These are phyloP conservation scores for Trichoderma cornu-damae DNA, from an alignment of 2,329 filamentous ascomycete species.

Conservation along the genomic window DNA sequence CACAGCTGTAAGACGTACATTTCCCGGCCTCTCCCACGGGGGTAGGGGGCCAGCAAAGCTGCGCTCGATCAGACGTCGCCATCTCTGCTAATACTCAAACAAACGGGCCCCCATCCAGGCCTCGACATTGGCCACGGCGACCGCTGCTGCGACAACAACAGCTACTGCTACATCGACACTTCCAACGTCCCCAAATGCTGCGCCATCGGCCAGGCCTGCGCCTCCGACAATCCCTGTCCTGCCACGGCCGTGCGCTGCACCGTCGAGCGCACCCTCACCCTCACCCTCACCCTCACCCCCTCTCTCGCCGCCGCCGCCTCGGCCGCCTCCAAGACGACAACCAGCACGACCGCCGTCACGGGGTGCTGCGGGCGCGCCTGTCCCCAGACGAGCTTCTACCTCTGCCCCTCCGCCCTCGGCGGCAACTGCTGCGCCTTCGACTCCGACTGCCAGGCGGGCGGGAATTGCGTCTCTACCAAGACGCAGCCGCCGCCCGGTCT, in stretches of 20 bases:
- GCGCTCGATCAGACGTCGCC: too few relatives aligned
- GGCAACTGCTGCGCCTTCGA: constrained; percentile 48
- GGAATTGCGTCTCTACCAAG: constrained; percentile 34
- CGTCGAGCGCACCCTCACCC: constrained; percentile 24
- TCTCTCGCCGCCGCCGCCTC: neutral
- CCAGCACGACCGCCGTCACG: constrained; percentile 25
- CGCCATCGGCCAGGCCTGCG: constrained; percentile 39
- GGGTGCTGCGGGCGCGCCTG: constrained; percentile 41
- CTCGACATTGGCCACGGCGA: constrained; percentile 37
- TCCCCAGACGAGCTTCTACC: constrained; percentile 39
- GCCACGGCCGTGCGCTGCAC: constrained; percentile 34
- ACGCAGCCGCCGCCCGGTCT: constrained; percentile 28
- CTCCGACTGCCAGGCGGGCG: constrained; percentile 36
- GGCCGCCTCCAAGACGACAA: constrained; percentile 16
- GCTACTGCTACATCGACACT: constrained; percentile 43
- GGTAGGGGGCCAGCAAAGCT: too few relatives aligned
- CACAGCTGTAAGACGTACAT: constrained; percentile 33
- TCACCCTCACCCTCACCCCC: constrained; percentile 1
- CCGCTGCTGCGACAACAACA: constrained; percentile 40
- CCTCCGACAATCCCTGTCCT: constrained; percentile 33
- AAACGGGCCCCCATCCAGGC: constrained; percentile 31
- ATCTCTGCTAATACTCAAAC: neutral
- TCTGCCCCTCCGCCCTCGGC: constrained; percentile 41
- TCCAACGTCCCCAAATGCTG: constrained; percentile 37
- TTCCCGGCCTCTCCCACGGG: too few relatives aligned